Evolutionary conservation across 1,284 basidiomycete species (phyloP).

Genomic region (Puccinia coronata): DNA sequence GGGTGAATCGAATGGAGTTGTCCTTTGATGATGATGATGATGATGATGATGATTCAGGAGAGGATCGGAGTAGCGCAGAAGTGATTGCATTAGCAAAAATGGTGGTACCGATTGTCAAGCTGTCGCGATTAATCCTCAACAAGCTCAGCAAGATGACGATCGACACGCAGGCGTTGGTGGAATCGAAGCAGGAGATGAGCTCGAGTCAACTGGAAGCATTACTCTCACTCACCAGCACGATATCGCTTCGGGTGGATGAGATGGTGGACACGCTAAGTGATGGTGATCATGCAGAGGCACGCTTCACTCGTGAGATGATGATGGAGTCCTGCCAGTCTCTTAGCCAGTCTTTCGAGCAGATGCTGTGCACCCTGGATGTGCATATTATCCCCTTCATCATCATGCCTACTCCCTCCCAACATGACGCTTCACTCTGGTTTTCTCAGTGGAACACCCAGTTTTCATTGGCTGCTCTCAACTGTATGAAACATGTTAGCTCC

Average conservation of each 20-base stretch:
- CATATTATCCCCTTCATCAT: neutral
- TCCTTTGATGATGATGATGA: no score
- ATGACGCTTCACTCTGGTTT: neutral
- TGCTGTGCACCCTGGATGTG: neutral
- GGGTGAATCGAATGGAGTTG: no score
- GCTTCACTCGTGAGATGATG: neutral
- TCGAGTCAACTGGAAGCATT: neutral
- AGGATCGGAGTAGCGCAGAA: neutral
- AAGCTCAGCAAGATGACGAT: neutral
- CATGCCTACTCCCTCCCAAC: neutral
- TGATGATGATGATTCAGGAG: neutral
- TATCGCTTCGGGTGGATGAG: neutral
- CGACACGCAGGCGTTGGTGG: neutral
- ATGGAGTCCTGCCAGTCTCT: neutral
- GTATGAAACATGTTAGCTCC: neutral
- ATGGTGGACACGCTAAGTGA: neutral
- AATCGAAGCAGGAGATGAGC: neutral
- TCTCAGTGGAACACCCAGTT: neutral
- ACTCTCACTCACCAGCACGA: neutral
- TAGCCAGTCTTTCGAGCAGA: neutral
- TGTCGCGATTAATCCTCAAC: neutral
- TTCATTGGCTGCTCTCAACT: neutral
- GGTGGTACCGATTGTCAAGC: neutral
- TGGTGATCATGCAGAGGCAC: neutral
- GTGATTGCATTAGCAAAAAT: neutral